Evolutionary conservation across 306 rosid genomes (phyloP).

Genomic region (Vicia villosa): DNA sequence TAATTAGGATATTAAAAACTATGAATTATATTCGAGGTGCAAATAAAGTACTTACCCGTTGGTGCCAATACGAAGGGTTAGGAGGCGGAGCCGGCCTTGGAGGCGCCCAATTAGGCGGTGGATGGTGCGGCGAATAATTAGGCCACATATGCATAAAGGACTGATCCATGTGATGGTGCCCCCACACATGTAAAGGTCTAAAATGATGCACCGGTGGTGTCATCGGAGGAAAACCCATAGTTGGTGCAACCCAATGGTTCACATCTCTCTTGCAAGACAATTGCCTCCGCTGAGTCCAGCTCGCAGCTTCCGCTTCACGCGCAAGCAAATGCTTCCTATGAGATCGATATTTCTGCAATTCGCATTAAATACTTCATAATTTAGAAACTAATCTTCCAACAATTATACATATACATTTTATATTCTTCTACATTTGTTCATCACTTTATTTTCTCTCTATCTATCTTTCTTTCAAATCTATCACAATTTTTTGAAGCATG

Average conservation of each 20-base stretch:
- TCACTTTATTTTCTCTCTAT: too few species aligned
- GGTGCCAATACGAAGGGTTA: constrained; percentile 75
- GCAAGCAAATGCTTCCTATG: constrained; percentile 90
- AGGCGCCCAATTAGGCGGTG: constrained; percentile 43
- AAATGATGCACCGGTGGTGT: constrained; percentile 57
- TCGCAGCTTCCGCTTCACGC: constrained; percentile 95
- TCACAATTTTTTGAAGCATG: too few species aligned
- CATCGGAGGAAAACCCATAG: constrained; percentile 84
- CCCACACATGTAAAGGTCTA: constrained; percentile 96
- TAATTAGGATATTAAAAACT: too few species aligned
- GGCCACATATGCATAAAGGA: constrained; percentile 70
- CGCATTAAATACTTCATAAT: neutral
- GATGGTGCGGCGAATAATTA: constrained; percentile 50
- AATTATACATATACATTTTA: too few species aligned
- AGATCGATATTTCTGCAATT: constrained; percentile 79
- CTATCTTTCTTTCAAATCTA: too few species aligned
- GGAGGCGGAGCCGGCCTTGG: constrained; percentile 45
- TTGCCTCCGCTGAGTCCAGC: constrained; percentile 84
- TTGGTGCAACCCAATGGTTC: constrained; percentile 72
- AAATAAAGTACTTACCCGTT: constrained; percentile 34
- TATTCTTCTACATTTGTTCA: too few species aligned
- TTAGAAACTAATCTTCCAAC: neutral
- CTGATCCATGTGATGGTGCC: constrained; percentile 77
- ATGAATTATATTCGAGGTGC: too few species aligned
- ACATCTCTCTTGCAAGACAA: constrained; percentile 54